phyloP scores from a whole-genome alignment of 108 stramenopile species.

The Pseudonitzschia delicatissima region DNA sequence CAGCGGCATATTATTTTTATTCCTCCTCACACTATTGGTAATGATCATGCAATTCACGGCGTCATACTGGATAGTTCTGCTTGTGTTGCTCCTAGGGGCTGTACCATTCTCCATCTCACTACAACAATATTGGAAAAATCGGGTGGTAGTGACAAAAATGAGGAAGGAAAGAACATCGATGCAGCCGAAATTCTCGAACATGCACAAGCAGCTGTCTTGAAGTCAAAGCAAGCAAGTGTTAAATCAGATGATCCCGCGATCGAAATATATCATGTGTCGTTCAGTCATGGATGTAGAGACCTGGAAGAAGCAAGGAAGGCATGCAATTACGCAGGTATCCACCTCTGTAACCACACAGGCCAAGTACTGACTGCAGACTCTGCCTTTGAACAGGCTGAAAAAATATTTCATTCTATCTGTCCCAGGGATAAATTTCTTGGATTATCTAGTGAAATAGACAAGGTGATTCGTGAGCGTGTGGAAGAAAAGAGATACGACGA shows the following conservation, averaged over 20 bases:
- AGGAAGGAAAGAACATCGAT: background rate
- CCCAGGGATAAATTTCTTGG: slow-evolving; percentile 63
- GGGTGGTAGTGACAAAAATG: background rate
- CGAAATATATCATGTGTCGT: slow-evolving; percentile 43
- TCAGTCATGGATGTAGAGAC: slow-evolving; percentile 20
- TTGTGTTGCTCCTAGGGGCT: slow-evolving; percentile 52
- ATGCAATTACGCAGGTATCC: slow-evolving; percentile 33
- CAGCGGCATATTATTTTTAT: slow-evolving; percentile 69
- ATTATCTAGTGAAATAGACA: slow-evolving; percentile 42
- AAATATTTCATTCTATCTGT: slow-evolving; percentile 68
- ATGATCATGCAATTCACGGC: slow-evolving; percentile 60
- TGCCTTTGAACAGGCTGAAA: slow-evolving; percentile 71
- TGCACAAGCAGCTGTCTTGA: slow-evolving; percentile 21
- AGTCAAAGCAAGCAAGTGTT: slow-evolving; percentile 1
- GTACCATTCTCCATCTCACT: slow-evolving; percentile 63
- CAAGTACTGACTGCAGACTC: slow-evolving; percentile 57
- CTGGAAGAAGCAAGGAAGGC: background rate
- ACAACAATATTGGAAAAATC: slow-evolving; percentile 32
- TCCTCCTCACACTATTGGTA: slow-evolving; percentile 56
- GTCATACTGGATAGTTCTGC: slow-evolving; percentile 59
- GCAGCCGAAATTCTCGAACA: slow-evolving; percentile 26
- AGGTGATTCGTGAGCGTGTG: slow-evolving; percentile 55
- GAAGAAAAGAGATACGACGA: slow-evolving; percentile 55
- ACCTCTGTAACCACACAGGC: slow-evolving; percentile 40
- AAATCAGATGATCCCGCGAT: slow-evolving; percentile 12